These are phyloP conservation scores for Pseudogymnoascus sp. DNA, from an alignment of 2,329 filamentous ascomycete species.

Conservation along the genomic window DNA sequence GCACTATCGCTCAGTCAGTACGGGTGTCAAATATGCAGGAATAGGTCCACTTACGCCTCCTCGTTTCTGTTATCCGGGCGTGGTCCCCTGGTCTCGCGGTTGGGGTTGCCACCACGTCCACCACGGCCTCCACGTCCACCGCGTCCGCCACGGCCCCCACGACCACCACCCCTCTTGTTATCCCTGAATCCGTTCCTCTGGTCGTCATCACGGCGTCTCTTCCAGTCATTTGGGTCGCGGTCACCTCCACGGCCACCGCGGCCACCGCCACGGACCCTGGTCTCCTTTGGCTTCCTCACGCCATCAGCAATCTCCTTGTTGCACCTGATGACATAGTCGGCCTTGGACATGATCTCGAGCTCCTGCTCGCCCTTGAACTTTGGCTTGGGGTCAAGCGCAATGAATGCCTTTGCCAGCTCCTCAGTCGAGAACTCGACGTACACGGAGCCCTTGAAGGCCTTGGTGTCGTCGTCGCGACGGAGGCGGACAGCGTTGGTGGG, in stretches of 20 bases:
- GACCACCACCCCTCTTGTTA: slow-evolving; percentile 28
- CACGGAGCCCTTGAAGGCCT: slow-evolving; percentile 88
- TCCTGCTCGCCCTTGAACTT: slow-evolving; percentile 69
- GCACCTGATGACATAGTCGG: slow-evolving; percentile 76
- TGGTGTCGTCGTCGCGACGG: slow-evolving; percentile 60
- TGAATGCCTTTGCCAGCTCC: slow-evolving; percentile 71
- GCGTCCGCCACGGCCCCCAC: slow-evolving; percentile 33
- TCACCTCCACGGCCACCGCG: slow-evolving; percentile 34
- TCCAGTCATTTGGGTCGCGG: slow-evolving; percentile 52
- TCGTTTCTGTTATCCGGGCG: slow-evolving; percentile 30
- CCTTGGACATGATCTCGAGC: slow-evolving; percentile 79
- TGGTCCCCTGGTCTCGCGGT: slow-evolving; percentile 31
- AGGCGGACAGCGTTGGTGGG: slow-evolving; percentile 77
- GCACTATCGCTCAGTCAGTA: neutral
- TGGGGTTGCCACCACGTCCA: slow-evolving; percentile 32
- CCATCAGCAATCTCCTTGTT: slow-evolving; percentile 63
- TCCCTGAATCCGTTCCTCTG: slow-evolving; percentile 51
- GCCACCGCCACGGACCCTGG: slow-evolving; percentile 20
- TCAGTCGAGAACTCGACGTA: slow-evolving; percentile 86
- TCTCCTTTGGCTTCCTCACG: slow-evolving; percentile 51
- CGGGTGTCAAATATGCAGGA: neutral
- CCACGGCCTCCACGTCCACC: slow-evolving; percentile 40
- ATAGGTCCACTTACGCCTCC: slow-evolving; percentile 25
- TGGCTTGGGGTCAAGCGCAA: slow-evolving; percentile 71
- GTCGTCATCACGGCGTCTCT: slow-evolving; percentile 54